phyloP scores from a whole-genome alignment of 2,329 filamentous ascomycete species.

The Calonectria leucothoes region DNA sequence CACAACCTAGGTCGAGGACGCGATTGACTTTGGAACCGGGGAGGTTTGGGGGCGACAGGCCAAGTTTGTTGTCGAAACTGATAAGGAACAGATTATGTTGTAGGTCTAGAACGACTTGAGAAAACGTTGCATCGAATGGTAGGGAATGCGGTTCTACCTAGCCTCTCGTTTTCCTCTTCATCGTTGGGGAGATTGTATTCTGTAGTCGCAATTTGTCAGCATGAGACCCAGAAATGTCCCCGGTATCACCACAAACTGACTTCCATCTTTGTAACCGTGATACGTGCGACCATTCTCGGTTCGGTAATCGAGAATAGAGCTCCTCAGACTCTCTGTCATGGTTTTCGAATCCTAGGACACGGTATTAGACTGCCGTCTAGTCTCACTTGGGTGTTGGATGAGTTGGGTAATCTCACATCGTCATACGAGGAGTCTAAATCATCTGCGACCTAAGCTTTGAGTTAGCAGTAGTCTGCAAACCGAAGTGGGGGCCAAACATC shows the following conservation, averaged over 20 bases:
- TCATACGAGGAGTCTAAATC: neutral
- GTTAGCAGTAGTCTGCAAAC: neutral
- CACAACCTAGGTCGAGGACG: neutral
- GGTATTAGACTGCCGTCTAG: neutral
- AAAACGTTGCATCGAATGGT: neutral
- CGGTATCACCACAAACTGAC: neutral
- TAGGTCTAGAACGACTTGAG: neutral
- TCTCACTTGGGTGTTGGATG: too few species aligned
- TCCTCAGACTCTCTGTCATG: conserved; percentile 1
- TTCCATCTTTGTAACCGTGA: conserved; percentile 18
- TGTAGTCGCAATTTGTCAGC: neutral
- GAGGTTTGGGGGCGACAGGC: neutral
- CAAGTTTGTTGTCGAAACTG: neutral
- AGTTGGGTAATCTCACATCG: neutral
- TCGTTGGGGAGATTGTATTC: conserved; percentile 8
- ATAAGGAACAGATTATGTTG: neutral
- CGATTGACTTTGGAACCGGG: neutral
- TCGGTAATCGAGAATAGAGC: conserved; percentile 16
- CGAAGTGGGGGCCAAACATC: neutral
- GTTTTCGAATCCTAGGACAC: neutral
- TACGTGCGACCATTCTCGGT: conserved; percentile 14
- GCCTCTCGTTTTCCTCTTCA: neutral
- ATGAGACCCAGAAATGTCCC: neutral
- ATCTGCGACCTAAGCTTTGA: neutral
- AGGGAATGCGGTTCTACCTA: neutral